Evolutionary conservation across 169 alveolate genomes (phyloP), one percentile per base, ranked within the genome.

Genomic region (Eimeria mitis): DNA sequence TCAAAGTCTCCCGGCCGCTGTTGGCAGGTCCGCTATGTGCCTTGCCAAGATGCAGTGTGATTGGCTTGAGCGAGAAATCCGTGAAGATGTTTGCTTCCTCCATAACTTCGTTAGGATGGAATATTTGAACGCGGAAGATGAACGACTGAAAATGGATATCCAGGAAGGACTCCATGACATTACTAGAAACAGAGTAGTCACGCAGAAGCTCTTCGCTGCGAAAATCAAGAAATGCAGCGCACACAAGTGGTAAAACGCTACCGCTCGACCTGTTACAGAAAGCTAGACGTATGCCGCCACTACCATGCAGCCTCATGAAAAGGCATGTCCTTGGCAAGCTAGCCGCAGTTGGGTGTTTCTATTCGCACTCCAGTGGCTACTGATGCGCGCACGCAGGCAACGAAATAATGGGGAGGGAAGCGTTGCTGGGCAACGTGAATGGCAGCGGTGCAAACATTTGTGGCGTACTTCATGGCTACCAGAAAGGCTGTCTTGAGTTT

Each of bases 51-150:
- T 71, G 87, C 49, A 65, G 7, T 31, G 28, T 89, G 68, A 70
- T 52, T 63, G 87, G 95, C 47, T 89, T 89, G 23, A 70, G 87
- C 9, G 95, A 68, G 70, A 71, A 71, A 65, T 89, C 75, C 31
- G 95, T 89, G 61, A 89, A 68, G 71, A 70, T 47, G 49, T 68
- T 71, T 25, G 95, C 95, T 31, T 70, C 87, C 25, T 71, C 95
- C 95, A 68, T 71, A 28, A 85, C 96, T 31, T 94, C 96, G 70
- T 71, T 70, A 6, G 96, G 96, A 40, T 94, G 96, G 56, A 94
- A 87, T 54, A 94, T 85, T 23, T 49, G 78, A 28, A 94, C 54
- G 28, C 96, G 94, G 90, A 94, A 94, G 49, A 54, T 37, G 71
- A 94, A 83, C 54, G 78, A 34, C 79, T 70, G 71, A 14, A 94